Evolutionary conservation across 257 asterid genomes (phyloP).

Genomic region (Nyctanthes arbortristis): DNA sequence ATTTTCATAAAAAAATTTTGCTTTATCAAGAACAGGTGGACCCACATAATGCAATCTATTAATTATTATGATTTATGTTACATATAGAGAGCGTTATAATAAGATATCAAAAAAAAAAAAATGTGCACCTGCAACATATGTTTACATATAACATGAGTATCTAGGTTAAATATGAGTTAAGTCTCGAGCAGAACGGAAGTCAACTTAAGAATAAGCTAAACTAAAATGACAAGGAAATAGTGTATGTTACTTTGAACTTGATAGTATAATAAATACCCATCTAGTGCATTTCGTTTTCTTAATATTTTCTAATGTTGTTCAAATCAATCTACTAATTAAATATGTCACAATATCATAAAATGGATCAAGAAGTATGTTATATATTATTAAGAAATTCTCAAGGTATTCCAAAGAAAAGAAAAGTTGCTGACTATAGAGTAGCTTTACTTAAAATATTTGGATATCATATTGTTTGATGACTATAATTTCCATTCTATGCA

Average conservation of each 20-base stretch:
- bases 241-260: no score
- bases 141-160: no score
- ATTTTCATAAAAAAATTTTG: not conserved
- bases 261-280: no score
- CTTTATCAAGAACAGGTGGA: not conserved
- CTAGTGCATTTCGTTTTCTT: no score
- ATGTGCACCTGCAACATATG: no score
- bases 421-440: not conserved
- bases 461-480: not conserved
- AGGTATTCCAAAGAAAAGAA: not conserved
- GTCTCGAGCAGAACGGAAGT: no score
- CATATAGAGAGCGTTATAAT: no score
- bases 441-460: not conserved
- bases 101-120: no score
- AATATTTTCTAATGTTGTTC: no score
- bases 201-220: no score
- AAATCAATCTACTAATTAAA: not conserved
- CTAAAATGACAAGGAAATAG: no score
- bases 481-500: not conserved
- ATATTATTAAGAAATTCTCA: not conserved
- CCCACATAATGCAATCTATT: not conserved
- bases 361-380: not conserved
- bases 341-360: not conserved
- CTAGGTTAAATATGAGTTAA: no score
- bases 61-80: not conserved